phyloP scores from a whole-genome alignment of 2,329 filamentous ascomycete genomes.

The Hypocrella siamensis region DNA sequence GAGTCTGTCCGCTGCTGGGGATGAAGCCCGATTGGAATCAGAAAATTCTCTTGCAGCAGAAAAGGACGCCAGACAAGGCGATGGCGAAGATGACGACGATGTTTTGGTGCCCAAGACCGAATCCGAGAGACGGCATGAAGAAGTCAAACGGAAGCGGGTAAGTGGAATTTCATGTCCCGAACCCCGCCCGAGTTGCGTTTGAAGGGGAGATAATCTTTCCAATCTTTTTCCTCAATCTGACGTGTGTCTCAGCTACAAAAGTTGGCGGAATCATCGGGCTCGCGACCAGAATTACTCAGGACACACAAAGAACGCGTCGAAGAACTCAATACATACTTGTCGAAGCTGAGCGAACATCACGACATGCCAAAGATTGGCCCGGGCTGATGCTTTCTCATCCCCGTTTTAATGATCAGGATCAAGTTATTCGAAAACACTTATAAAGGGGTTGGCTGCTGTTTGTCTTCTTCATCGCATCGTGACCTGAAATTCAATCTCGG shows the following conservation, averaged over 20 bases:
- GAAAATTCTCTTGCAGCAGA: conserved; percentile 3
- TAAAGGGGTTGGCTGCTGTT: too few relatives aligned
- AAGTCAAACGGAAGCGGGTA: conserved; percentile 67
- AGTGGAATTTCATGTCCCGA: conserved; percentile 17
- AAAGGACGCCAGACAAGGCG: conserved; percentile 12
- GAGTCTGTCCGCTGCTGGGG: conserved; percentile 21
- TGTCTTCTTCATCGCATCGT: conserved; percentile 1
- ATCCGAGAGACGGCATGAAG: conserved; percentile 66
- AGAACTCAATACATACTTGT: conserved; percentile 86
- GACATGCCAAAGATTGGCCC: conserved; percentile 71
- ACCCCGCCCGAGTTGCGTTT: conserved; percentile 1
- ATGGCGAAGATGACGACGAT: conserved; percentile 15
- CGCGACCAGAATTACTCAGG: conserved; percentile 66
- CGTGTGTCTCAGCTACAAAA: conserved; percentile 81
- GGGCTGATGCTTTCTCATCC: too few relatives aligned
- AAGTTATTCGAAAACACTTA: background rate
- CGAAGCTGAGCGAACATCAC: conserved; percentile 86
- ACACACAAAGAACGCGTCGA: conserved; percentile 95
- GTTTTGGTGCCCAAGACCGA: conserved; percentile 53
- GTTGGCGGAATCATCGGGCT: conserved; percentile 44
- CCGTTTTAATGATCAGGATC: background rate
- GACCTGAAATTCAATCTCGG: too few relatives aligned
- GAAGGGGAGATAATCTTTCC: too few relatives aligned
- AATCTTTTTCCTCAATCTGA: too few relatives aligned
- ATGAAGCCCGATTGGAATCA: conserved; percentile 4